Evolutionary conservation across 345 rosid species (phyloP).

Genomic region (Bruguiera gymnorhiza): DNA sequence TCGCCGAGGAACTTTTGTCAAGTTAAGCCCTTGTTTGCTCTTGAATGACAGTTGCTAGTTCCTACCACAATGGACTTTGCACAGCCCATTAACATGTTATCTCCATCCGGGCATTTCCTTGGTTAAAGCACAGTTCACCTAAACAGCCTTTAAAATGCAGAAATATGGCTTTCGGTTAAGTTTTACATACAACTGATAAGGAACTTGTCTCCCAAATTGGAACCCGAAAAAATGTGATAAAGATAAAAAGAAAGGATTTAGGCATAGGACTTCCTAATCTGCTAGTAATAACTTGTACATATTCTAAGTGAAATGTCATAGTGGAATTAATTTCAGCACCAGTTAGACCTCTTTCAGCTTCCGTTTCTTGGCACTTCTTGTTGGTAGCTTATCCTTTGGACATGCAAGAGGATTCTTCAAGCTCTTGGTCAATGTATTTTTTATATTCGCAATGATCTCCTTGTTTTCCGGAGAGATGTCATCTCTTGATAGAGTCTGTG

Average conservation of each 20-base stretch:
- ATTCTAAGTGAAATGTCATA: too few species aligned
- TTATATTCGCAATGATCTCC: slow-evolving; percentile 2
- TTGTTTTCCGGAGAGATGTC: background rate
- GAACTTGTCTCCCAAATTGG: background rate
- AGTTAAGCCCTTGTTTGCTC: too few species aligned
- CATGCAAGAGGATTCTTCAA: slow-evolving; percentile 13
- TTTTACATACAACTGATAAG: too few species aligned
- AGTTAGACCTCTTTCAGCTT: slow-evolving; percentile 2
- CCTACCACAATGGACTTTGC: background rate
- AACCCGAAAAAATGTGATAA: too few species aligned
- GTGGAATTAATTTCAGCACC: background rate
- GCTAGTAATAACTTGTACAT: too few species aligned
- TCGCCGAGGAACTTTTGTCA: too few species aligned
- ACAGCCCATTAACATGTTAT: background rate
- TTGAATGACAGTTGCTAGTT: background rate
- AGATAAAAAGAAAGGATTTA: too few species aligned
- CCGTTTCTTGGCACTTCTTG: slow-evolving; percentile 12
- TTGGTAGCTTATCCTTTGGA: slow-evolving; percentile 8
- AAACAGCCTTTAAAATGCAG: background rate
- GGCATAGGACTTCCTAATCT: too few species aligned
- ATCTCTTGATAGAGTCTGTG: slow-evolving; percentile 11
- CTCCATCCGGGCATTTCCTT: background rate
- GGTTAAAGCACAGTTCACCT: background rate
- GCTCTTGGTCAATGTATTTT: slow-evolving; percentile 4
- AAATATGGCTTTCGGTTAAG: background rate